Evolutionary conservation across 331 rosid genomes (phyloP).

Genomic region (Pyracantha coccinea): DNA sequence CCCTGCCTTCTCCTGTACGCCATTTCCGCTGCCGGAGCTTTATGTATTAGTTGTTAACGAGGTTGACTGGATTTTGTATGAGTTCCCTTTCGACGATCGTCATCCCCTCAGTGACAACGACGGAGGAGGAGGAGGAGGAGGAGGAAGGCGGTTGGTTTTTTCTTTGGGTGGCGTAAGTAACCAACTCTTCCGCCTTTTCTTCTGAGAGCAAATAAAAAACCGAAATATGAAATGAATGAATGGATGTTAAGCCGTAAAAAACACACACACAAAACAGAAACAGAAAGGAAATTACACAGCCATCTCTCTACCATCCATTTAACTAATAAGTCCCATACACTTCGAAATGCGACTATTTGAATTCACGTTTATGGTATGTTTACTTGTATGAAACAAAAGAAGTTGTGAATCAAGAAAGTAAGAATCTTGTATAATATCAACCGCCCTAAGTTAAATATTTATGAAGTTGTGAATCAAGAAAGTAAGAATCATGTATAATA

Average conservation of each 20-base stretch:
- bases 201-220: not conserved
- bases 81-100: not conserved
- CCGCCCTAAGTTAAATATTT: too few species aligned
- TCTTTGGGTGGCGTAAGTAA: not conserved
- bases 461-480: too few species aligned
- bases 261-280: not conserved
- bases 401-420: rapidly evolving
- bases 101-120: not conserved
- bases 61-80: too few species aligned
- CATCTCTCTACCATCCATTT: not conserved
- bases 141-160: not conserved
- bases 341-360: too few species aligned
- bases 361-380: too few species aligned
- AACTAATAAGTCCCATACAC: too few species aligned
- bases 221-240: not conserved
- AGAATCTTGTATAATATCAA: too few species aligned
- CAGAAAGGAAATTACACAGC: not conserved
- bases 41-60: too few species aligned
- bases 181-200: conserved; percentile 15
- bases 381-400: too few species aligned
- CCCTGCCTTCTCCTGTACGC: conserved; percentile 92
- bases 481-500: too few species aligned
- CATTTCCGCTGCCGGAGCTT: conserved; percentile 21
- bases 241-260: not conserved
- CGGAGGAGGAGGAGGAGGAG: not conserved